A percentile compares a stretch with the other conserved stretches of the same genome.
Conservation (phyloP, 345 rosid species). For the Brassica cretica region DNA sequence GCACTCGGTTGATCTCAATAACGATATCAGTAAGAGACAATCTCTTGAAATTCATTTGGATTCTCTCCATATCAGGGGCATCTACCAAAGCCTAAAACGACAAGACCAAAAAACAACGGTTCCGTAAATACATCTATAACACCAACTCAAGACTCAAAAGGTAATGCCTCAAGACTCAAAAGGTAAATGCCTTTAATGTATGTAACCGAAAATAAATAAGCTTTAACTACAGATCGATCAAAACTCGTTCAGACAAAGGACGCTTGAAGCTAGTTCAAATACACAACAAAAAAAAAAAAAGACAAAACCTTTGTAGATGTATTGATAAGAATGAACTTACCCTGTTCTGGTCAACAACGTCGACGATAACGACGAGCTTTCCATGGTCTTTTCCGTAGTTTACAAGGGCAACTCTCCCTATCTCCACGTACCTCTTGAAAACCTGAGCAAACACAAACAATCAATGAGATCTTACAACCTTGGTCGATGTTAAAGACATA, state of each 20-base stretch:
- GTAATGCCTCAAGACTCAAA: too few relatives aligned
- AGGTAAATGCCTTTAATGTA: not conserved
- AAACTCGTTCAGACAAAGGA: not conserved
- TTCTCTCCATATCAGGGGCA: slow-evolving; percentile 89
- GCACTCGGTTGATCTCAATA: slow-evolving; percentile 76
- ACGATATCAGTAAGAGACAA: slow-evolving; percentile 82
- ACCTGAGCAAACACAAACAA: slow-evolving; percentile 44
- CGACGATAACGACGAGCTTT: slow-evolving; percentile 85
- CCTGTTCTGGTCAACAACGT: slow-evolving; percentile 86
- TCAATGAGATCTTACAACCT: not conserved
- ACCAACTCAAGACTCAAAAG: not conserved
- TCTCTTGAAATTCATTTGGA: slow-evolving; percentile 94
- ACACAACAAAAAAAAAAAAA: not conserved
- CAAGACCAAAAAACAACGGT: not conserved
- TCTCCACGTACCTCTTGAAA: slow-evolving; percentile 94
- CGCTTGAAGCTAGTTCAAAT: not conserved
- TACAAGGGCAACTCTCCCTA: slow-evolving; percentile 87
- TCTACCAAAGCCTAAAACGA: slow-evolving; percentile 78
- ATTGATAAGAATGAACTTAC: slow-evolving; percentile 33
- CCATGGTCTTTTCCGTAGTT: slow-evolving; percentile 91
- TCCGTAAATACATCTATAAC: not conserved
- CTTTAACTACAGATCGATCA: not conserved
- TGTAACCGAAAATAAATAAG: not conserved
- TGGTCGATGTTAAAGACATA: not conserved
- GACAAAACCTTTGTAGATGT: not conserved